Evolutionary conservation across 2,329 filamentous ascomycete species (phyloP).

Genomic region (Aspergillus pseudotamarii): DNA sequence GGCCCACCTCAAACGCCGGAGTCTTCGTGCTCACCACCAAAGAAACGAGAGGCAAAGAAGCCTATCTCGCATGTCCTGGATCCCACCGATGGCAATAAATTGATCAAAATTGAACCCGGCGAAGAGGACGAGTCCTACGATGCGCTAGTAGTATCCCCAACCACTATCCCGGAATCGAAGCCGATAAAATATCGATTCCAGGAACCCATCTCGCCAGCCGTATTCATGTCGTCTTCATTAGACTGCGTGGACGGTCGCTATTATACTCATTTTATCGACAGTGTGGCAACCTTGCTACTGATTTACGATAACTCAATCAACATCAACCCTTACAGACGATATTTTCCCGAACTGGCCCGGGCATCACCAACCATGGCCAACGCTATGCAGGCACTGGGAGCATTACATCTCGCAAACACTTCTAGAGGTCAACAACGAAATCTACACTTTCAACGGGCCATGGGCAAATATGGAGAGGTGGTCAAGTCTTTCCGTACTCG

Average conservation of each 20-base stretch:
- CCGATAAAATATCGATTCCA: constrained; percentile 30
- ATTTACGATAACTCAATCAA: constrained; percentile 42
- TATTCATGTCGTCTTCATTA: constrained; percentile 24
- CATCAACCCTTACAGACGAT: constrained; percentile 39
- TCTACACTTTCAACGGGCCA: constrained; percentile 41
- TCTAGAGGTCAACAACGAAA: constrained; percentile 34
- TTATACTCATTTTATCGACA: constrained; percentile 39
- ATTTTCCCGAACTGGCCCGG: constrained; percentile 37
- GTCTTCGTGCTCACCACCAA: constrained; percentile 17
- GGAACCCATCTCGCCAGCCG: constrained; percentile 25
- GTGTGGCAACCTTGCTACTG: constrained; percentile 36
- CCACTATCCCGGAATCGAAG: constrained; percentile 21
- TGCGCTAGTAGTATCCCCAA: constrained; percentile 30
- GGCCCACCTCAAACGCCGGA: constrained; percentile 30
- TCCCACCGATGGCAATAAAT: constrained; percentile 1
- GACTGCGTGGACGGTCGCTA: constrained; percentile 35
- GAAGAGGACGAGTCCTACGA: constrained; percentile 19
- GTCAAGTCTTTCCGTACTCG: constrained; percentile 36
- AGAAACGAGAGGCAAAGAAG: constrained; percentile 24
- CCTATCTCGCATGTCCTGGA: constrained; percentile 14
- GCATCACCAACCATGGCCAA: constrained; percentile 39
- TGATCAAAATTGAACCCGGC: constrained; percentile 14
- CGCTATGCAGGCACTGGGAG: constrained; percentile 45
- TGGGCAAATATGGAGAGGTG: constrained; percentile 42
- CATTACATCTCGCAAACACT: constrained; percentile 45